phyloP scores from a whole-genome alignment of 805 yeast genomes.

The Candida tibetensis region DNA sequence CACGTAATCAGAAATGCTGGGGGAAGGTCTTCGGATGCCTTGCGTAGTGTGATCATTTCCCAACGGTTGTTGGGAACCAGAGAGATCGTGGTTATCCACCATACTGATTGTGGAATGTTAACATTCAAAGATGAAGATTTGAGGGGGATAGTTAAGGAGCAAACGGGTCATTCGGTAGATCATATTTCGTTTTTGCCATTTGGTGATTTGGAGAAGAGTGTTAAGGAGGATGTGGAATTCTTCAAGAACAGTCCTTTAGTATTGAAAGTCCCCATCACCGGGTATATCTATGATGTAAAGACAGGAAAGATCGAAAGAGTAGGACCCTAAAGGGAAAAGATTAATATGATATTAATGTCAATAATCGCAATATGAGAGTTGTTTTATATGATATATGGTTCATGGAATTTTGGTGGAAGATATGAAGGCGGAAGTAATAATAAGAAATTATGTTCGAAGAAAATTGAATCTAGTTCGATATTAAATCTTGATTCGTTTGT shows the following conservation, averaged over 20 bases:
- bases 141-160: constrained; percentile 25
- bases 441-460: no score
- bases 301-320: constrained; percentile 32
- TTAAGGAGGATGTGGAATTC: constrained; percentile 33
- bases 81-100: constrained; percentile 39
- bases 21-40: constrained; percentile 40
- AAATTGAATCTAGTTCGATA: no score
- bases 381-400: no score
- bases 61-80: constrained; percentile 39
- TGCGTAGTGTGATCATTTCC: constrained; percentile 38
- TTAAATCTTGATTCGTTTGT: no score
- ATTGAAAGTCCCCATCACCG: constrained; percentile 36
- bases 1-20: constrained; percentile 46
- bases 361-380: no score
- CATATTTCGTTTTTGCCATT: constrained; percentile 35
- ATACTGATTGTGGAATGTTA: constrained; percentile 46
- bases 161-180: constrained; percentile 29
- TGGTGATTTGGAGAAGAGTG: constrained; percentile 31
- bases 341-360: not conserved
- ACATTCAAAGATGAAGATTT: constrained; percentile 34
- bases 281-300: constrained; percentile 38
- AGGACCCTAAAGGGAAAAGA: no score
- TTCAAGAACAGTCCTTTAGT: constrained; percentile 29
- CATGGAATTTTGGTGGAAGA: not conserved
- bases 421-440: no score